phyloP scores from a whole-genome alignment of 257 asterid species.

The Thymus quinquecostatus region DNA sequence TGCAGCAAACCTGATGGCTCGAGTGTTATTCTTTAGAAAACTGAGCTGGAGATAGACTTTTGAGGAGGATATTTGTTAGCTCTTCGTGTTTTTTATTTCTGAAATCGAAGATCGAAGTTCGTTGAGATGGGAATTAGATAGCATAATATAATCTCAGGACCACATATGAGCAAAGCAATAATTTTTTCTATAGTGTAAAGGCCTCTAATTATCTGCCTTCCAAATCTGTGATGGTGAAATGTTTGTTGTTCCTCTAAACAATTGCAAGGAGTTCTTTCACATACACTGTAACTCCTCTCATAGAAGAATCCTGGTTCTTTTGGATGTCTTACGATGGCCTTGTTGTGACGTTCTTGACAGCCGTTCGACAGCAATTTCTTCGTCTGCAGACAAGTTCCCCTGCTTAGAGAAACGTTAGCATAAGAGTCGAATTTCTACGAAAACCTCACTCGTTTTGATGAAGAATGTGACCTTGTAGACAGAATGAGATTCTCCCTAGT shows the following conservation, averaged over 20 bases:
- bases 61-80: no score
- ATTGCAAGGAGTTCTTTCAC: no score
- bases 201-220: conserved; percentile 10
- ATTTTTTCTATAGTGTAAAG: no score
- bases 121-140: no score
- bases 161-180: no score
- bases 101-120: no score
- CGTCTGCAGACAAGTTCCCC: conserved; percentile 41
- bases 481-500: conserved; percentile 47
- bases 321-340: conserved; percentile 46
- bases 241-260: not conserved
- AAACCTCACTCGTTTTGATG: not conserved
- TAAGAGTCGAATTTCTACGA: not conserved
- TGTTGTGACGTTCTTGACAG: conserved; percentile 44
- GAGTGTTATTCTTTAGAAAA: not conserved
- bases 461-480: conserved; percentile 45
- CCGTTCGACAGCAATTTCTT: conserved; percentile 51
- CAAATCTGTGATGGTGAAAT: conserved; percentile 31
- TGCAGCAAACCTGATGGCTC: conserved; percentile 20
- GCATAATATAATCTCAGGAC: no score
- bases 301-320: conserved; percentile 47
- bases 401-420: conserved; percentile 22
- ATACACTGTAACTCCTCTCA: not conserved
- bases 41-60: conserved; percentile 19
- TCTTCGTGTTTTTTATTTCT: no score